These are phyloP conservation scores for Calonectria pseudoreteaudii DNA, from an alignment of 2,329 filamentous ascomycete genomes.

Conservation along the genomic window DNA sequence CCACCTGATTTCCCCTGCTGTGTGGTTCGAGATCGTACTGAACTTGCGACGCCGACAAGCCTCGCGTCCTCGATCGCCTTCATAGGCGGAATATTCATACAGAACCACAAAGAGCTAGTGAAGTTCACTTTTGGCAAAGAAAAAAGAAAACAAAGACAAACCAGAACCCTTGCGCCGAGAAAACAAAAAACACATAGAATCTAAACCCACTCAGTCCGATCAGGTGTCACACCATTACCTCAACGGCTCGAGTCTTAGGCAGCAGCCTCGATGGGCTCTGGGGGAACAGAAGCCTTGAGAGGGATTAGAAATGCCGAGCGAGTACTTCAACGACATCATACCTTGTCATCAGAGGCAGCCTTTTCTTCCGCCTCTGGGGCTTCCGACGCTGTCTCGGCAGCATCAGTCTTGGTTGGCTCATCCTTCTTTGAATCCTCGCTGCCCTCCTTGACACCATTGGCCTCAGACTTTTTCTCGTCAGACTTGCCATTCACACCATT, in stretches of 20 bases:
- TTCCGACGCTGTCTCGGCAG: constrained; percentile 9
- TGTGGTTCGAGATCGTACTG: constrained; percentile 27
- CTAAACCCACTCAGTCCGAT: constrained; percentile 34
- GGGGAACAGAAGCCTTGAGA: constrained; percentile 41
- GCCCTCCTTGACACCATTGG: constrained; percentile 55
- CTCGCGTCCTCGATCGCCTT: constrained; percentile 31
- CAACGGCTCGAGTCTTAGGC: constrained; percentile 41
- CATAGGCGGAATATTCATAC: constrained; percentile 44
- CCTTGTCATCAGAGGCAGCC: constrained; percentile 52
- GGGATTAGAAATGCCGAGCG: constrained; percentile 21
- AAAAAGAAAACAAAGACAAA: constrained; percentile 38
- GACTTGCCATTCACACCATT: constrained; percentile 63
- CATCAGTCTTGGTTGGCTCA: constrained; percentile 41
- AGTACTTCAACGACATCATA: constrained; percentile 31
- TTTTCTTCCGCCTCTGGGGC: constrained; percentile 35
- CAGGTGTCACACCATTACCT: constrained; percentile 6
- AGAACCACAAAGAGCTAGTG: constrained; percentile 36
- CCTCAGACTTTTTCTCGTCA: constrained; percentile 54
- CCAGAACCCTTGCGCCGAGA: constrained; percentile 44
- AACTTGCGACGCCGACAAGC: constrained; percentile 27
- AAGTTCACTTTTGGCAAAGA: constrained; percentile 42
- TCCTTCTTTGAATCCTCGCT: constrained; percentile 53
- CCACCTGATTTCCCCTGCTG: constrained; percentile 18
- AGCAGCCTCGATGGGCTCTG: constrained; percentile 52
- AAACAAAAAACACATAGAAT: constrained; percentile 33